Conservation (phyloP, 345 rosid genomes). For the Nephelium lappaceum region DNA sequence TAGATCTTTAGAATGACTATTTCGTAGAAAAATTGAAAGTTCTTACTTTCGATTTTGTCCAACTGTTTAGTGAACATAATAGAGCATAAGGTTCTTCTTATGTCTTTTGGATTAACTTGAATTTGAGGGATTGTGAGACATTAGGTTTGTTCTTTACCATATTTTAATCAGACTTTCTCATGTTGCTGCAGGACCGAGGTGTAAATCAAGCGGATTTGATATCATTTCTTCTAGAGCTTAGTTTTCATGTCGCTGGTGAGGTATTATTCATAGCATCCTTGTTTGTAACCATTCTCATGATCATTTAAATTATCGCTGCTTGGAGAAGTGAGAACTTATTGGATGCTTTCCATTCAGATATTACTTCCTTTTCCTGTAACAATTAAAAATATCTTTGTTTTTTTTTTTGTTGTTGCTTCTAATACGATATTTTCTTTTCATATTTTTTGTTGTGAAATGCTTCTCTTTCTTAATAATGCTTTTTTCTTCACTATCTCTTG, state of each 20-base stretch:
- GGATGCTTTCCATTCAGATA: slow-evolving; percentile 7
- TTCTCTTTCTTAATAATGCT: background rate
- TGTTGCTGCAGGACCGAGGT: slow-evolving; percentile 75
- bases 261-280: slow-evolving; percentile 36
- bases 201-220: slow-evolving; percentile 84
- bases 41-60: background rate
- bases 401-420: background rate
- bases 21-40: background rate
- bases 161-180: slow-evolving; percentile 10
- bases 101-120: background rate
- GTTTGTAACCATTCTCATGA: background rate
- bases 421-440: background rate
- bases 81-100: background rate
- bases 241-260: slow-evolving; percentile 93
- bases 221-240: slow-evolving; percentile 93
- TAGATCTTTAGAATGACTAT: background rate
- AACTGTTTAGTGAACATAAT: background rate
- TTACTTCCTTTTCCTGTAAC: background rate
- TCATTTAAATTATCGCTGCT: slow-evolving; percentile 5
- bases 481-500: slow-evolving; percentile 8
- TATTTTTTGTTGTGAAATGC: background rate
- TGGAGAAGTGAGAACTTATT: background rate
- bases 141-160: background rate
- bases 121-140: background rate
- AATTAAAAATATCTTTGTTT: background rate